Conservation (phyloP, 164 flowering plant species). For the Amborella trichopoda region DNA sequence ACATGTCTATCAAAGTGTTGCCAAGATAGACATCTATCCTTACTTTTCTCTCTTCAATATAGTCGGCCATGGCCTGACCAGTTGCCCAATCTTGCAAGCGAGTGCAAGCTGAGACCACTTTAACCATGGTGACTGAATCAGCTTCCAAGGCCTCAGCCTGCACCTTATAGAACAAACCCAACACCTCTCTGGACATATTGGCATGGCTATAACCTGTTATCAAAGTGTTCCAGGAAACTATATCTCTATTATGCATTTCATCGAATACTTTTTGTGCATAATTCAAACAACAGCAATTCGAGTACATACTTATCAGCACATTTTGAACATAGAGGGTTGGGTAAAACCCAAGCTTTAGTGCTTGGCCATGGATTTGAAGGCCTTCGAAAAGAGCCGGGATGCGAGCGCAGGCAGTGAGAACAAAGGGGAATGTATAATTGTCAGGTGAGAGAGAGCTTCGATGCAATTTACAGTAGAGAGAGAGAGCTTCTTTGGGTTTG, state of each 20-base stretch:
- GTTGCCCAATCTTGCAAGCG: constrained; percentile 24
- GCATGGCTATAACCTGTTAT: constrained; percentile 53
- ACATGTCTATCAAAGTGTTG: constrained; percentile 52
- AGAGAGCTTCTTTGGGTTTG: constrained; percentile 29
- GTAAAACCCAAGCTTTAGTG: constrained; percentile 38
- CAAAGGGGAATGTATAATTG: constrained; percentile 30
- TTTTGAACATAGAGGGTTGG: constrained; percentile 37
- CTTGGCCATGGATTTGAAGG: constrained; percentile 28
- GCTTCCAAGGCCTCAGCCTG: constrained; percentile 28
- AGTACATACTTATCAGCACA: constrained; percentile 47
- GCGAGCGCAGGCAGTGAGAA: constrained; percentile 45
- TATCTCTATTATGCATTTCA: constrained; percentile 35
- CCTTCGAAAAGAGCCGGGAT: constrained; percentile 19
- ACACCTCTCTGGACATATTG: constrained; percentile 26
- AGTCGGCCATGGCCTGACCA: constrained; percentile 24
- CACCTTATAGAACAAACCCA: constrained; percentile 41
- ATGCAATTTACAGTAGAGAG: constrained; percentile 24
- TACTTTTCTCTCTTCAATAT: constrained; percentile 27
- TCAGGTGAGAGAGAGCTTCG: constrained; percentile 11
- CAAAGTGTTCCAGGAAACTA: constrained; percentile 71
- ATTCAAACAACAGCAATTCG: constrained; percentile 21
- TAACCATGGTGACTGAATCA: constrained; percentile 59
- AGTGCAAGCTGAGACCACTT: constrained; percentile 48
- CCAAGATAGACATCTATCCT: constrained; percentile 57
- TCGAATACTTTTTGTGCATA: constrained; percentile 38